These are phyloP conservation scores for Coix lacrymajobi DNA, from an alignment of 176 grass and related monocot species.

Conservation along the genomic window DNA sequence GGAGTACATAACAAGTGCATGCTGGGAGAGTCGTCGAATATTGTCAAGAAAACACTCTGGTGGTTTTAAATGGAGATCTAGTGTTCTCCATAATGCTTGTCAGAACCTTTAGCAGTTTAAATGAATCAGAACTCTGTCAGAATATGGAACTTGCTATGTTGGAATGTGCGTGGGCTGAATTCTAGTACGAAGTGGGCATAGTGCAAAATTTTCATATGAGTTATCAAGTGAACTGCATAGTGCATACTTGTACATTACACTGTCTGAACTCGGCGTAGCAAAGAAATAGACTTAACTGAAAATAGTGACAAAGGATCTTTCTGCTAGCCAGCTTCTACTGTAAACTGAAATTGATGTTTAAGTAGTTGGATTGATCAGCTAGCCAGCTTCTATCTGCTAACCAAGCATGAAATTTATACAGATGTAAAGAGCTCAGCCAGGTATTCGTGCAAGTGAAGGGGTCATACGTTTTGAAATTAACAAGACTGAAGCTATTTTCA, in stretches of 20 bases:
- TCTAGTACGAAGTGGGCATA: too few species aligned
- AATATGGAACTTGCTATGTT: too few species aligned
- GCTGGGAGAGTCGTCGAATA: too few species aligned
- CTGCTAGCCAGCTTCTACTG: neutral
- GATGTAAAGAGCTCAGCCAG: neutral
- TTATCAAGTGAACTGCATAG: neutral
- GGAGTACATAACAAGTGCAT: too few species aligned
- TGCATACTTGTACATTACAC: neutral
- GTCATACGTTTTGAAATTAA: neutral
- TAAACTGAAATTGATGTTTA: neutral
- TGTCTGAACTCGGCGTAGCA: neutral
- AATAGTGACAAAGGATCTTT: neutral
- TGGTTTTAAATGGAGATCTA: too few species aligned
- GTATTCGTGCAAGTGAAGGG: neutral
- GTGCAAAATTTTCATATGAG: neutral
- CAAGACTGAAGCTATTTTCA: neutral
- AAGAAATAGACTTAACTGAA: neutral
- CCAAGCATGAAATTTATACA: neutral
- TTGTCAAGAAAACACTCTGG: too few species aligned
- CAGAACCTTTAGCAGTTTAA: too few species aligned
- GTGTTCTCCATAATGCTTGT: too few species aligned
- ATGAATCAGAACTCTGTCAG: too few species aligned
- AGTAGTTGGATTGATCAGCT: neutral
- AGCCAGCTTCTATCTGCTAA: neutral
- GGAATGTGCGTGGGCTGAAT: too few species aligned